A percentile compares a stretch with the other conserved stretches of the same genome.
Evolutionary conservation across 2,329 filamentous ascomycete species (phyloP).

Genomic region (Trichoderma koningii): DNA sequence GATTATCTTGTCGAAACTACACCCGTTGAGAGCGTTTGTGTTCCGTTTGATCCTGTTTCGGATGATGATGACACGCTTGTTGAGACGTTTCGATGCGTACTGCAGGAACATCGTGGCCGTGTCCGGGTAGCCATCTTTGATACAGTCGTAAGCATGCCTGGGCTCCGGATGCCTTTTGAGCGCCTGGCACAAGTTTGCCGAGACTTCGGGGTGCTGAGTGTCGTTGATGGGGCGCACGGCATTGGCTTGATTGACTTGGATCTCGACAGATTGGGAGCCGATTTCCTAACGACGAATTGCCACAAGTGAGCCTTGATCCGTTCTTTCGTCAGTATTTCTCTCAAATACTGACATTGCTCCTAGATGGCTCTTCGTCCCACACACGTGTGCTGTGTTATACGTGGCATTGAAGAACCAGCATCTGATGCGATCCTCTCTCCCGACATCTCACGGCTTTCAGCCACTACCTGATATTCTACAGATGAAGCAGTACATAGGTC

Average conservation of each 20-base stretch:
- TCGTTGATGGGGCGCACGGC: constrained; percentile 20
- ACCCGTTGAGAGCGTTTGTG: constrained; percentile 6
- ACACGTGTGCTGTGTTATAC: constrained; percentile 21
- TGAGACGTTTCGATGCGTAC: constrained; percentile 5
- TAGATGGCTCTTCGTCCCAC: constrained; percentile 24
- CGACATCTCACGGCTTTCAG: constrained; percentile 19
- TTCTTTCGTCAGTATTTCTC: accelerated
- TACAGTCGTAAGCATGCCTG: constrained; percentile 23
- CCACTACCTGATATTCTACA: constrained; percentile 8
- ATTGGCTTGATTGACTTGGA: constrained; percentile 23
- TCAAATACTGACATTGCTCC: not conserved
- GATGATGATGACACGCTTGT: constrained; percentile 20
- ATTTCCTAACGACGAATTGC: constrained; percentile 19
- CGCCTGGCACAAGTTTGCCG: not conserved
- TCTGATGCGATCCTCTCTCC: constrained; percentile 15
- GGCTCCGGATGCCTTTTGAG: constrained; percentile 20
- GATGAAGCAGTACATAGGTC: constrained; percentile 12
- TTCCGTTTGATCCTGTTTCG: constrained; percentile 13
- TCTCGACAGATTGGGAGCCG: constrained; percentile 5
- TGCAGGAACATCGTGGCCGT: constrained; percentile 12
- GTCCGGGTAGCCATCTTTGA: constrained; percentile 20
- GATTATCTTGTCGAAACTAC: constrained; percentile 23
- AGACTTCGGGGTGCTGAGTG: constrained; percentile 11
- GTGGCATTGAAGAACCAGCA: constrained; percentile 9
- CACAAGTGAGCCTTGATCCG: constrained; percentile 6